A percentile compares a stretch with the other conserved stretches of the same genome.
phyloP scores from a whole-genome alignment of 257 asterid genomes.

The Jaltomata sinuosa region DNA sequence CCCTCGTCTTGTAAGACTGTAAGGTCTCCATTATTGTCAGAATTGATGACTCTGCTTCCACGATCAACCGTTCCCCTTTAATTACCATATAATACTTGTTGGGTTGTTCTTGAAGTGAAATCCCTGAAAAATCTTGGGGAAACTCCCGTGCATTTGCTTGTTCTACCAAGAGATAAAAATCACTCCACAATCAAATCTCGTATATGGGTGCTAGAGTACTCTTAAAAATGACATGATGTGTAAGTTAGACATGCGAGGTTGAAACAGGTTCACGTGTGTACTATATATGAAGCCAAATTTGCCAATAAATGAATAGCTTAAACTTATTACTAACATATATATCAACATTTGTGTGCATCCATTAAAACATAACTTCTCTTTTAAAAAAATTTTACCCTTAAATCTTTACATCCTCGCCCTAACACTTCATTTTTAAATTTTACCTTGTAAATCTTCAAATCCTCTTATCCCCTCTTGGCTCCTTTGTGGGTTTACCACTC shows the following conservation, averaged over 20 bases:
- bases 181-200: constrained; percentile 10
- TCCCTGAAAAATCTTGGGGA: constrained; percentile 90
- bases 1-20: constrained; percentile 84
- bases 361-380: not conserved
- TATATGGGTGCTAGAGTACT: not conserved
- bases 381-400: not conserved
- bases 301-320: not conserved
- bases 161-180: constrained; percentile 41
- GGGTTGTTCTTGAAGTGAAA: constrained; percentile 87
- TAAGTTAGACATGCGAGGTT: not conserved
- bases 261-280: not conserved
- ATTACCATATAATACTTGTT: constrained; percentile 65
- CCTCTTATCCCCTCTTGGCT: too few relatives aligned
- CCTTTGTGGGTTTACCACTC: not conserved
- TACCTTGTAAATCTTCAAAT: not conserved
- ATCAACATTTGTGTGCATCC: too few relatives aligned
- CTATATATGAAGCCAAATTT: not conserved
- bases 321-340: not conserved
- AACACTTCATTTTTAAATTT: not conserved
- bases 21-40: constrained; percentile 90
- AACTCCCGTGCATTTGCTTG: constrained; percentile 46
- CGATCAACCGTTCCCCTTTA: constrained; percentile 55
- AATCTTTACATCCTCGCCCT: not conserved
- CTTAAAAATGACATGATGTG: not conserved
- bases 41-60: constrained; percentile 24